These are phyloP conservation scores for Claviceps monticola DNA, from an alignment of 2,329 filamentous ascomycete species.

Conservation along the genomic window DNA sequence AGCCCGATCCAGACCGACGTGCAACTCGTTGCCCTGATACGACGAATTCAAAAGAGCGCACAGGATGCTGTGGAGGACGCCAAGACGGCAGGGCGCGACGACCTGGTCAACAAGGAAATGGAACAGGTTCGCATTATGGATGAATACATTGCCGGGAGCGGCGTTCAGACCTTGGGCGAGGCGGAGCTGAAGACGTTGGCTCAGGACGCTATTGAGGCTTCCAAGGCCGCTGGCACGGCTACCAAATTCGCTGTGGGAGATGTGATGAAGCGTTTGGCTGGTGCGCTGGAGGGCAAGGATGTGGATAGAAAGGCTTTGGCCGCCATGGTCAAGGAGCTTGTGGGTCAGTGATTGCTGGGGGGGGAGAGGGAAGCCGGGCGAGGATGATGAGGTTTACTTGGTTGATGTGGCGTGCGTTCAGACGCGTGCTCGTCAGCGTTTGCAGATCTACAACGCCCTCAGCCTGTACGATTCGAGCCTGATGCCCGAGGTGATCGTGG, in stretches of 20 bases:
- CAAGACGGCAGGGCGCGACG: conserved; percentile 45
- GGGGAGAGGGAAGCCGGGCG: background rate
- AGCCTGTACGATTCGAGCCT: background rate
- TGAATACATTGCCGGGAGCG: conserved; percentile 47
- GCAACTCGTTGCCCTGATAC: conserved; percentile 53
- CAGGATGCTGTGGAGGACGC: conserved; percentile 51
- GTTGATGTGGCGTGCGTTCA: too few species aligned
- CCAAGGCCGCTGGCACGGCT: conserved; percentile 30
- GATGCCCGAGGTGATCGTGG: background rate
- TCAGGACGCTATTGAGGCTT: conserved; percentile 33
- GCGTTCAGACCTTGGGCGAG: conserved; percentile 42
- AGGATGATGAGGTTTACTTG: too few species aligned
- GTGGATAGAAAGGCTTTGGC: conserved; percentile 49
- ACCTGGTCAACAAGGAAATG: conserved; percentile 58
- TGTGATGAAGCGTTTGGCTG: conserved; percentile 47
- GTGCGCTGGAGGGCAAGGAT: conserved; percentile 45
- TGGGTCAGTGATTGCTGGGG: conserved; percentile 5
- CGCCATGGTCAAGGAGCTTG: conserved; percentile 43
- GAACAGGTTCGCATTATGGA: conserved; percentile 50
- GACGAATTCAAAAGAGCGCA: conserved; percentile 44
- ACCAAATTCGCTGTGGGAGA: conserved; percentile 40
- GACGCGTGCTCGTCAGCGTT: background rate
- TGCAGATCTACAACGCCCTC: background rate
- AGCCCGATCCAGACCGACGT: conserved; percentile 57
- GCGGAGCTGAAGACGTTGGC: conserved; percentile 45